Percentiles rank a stretch among this genome's conserved stretches.
phyloP scores from a whole-genome alignment of 139 green algal genomes.

The Picochlorum sp. region DNA sequence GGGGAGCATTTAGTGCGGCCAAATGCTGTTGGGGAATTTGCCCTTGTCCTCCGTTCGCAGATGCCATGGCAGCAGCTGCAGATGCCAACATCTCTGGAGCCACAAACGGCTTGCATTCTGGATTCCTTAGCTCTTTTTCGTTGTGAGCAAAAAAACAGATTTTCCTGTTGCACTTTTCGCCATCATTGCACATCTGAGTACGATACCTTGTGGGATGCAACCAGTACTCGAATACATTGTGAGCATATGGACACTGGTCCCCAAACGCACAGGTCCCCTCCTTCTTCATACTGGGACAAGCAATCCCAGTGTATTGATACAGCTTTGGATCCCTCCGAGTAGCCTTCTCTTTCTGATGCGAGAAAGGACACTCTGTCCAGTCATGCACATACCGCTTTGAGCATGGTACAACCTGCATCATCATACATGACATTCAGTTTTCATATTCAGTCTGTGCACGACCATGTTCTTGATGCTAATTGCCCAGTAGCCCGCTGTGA shows the following conservation, averaged over 20 bases:
- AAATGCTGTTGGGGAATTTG: no score
- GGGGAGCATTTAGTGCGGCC: background rate
- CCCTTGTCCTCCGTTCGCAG: no score
- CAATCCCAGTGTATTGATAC: constrained; percentile 79
- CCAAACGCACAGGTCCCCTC: constrained; percentile 51
- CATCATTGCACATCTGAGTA: constrained; percentile 90
- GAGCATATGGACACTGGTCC: constrained; percentile 66
- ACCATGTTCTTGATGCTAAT: no score
- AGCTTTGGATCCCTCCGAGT: constrained; percentile 68
- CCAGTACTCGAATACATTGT: constrained; percentile 92
- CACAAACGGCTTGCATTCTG: constrained; percentile 41
- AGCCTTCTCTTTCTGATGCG: constrained; percentile 90
- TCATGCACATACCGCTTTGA: constrained; percentile 60
- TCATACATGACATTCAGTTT: background rate
- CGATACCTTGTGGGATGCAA: constrained; percentile 77
- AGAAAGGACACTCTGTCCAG: constrained; percentile 72
- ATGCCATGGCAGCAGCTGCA: constrained; percentile 12
- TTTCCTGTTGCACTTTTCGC: constrained; percentile 47
- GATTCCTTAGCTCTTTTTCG: constrained; percentile 63
- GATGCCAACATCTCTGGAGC: constrained; percentile 28
- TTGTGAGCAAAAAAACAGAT: constrained; percentile 94
- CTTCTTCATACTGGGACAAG: constrained; percentile 89
- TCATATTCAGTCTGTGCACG: no score
- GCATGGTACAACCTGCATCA: constrained; percentile 57
- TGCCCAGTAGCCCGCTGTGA: no score